phyloP scores from a whole-genome alignment of 1,139 yeast species.

The Yamadazyma conglobata region DNA sequence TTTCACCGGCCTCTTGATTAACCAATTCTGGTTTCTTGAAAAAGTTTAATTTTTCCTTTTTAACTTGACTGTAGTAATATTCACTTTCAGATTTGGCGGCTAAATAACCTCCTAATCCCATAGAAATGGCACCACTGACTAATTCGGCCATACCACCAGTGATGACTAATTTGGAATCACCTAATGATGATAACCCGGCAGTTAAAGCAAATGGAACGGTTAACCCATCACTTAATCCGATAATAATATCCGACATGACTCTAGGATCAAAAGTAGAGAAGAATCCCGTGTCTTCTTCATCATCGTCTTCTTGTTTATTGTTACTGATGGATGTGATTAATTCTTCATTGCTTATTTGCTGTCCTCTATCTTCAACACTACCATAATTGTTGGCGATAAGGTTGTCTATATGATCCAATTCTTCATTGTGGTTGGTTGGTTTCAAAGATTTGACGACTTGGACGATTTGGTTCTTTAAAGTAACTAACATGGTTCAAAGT shows the following conservation, averaged over 20 bases:
- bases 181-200: constrained; percentile 75
- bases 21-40: constrained; percentile 60
- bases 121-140: constrained; percentile 78
- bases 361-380: constrained; percentile 35
- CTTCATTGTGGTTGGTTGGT: constrained; percentile 24
- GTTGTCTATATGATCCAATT: constrained; percentile 32
- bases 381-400: constrained; percentile 41
- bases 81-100: constrained; percentile 81
- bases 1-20: constrained; percentile 70
- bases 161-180: constrained; percentile 69
- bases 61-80: constrained; percentile 67
- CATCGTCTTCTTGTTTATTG: constrained; percentile 22
- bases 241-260: constrained; percentile 76
- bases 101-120: constrained; percentile 81
- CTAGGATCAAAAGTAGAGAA: constrained; percentile 57
- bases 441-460: constrained; percentile 25
- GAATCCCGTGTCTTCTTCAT: constrained; percentile 29
- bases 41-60: constrained; percentile 64
- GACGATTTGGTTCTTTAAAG: constrained; percentile 35
- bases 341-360: constrained; percentile 38
- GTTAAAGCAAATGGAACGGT: constrained; percentile 85
- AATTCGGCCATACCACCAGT: constrained; percentile 87
- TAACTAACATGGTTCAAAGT: constrained; percentile 33
- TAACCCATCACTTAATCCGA: constrained; percentile 76
- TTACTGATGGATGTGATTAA: constrained; percentile 25